Percentiles rank a stretch among this genome's conserved stretches.
Evolutionary conservation across 345 rosid species (phyloP).

Genomic region (Salix udensis): DNA sequence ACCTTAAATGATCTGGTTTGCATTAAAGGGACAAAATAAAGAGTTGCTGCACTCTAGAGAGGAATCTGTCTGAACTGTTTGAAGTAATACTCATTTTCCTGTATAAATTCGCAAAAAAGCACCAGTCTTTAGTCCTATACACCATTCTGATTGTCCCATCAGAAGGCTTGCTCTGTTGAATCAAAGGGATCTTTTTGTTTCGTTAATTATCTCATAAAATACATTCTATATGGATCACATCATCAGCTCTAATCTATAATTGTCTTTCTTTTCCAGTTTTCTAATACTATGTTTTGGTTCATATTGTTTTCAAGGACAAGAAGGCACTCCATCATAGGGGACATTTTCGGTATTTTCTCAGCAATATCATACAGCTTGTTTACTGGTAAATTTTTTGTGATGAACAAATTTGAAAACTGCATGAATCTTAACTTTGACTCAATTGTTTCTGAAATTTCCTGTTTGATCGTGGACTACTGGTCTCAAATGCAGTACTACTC

Average conservation of each 20-base stretch:
- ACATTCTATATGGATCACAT: not conserved
- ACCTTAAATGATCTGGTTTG: too few species aligned
- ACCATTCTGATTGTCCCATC: not conserved
- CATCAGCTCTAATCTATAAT: not conserved
- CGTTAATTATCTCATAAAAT: not conserved
- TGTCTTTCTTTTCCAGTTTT: not conserved
- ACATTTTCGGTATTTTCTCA: slow-evolving; percentile 51
- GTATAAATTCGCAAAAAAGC: too few species aligned
- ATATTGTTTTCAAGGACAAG: slow-evolving; percentile 32
- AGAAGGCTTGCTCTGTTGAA: not conserved
- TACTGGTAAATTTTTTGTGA: slow-evolving; percentile 37
- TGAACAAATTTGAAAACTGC: not conserved
- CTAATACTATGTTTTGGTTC: slow-evolving; percentile 2
- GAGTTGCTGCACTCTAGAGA: not conserved
- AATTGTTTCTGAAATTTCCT: slow-evolving; percentile 6
- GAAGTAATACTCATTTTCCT: not conserved
- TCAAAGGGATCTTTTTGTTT: not conserved
- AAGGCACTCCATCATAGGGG: slow-evolving; percentile 45
- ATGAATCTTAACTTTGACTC: not conserved
- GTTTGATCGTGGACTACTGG: not conserved
- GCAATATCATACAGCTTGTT: slow-evolving; percentile 55
- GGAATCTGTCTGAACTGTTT: not conserved
- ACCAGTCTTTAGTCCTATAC: too few species aligned
- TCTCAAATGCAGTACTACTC: slow-evolving; percentile 43
- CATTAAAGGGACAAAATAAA: not conserved